Conservation (phyloP, 176 grass and related monocot species). For the Ampelocalamus luodianensis region DNA sequence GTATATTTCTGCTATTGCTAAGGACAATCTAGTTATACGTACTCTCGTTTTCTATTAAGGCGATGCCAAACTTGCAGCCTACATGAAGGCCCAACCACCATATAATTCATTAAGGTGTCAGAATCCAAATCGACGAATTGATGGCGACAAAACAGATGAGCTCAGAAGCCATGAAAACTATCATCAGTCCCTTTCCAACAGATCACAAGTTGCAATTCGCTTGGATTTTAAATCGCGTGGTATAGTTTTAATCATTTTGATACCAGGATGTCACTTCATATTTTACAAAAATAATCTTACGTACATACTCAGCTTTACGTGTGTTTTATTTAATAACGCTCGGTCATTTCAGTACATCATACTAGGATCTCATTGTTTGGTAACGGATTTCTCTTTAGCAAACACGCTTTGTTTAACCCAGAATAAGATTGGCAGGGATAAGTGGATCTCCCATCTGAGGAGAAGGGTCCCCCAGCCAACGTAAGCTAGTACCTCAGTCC, state of each 20-base stretch:
- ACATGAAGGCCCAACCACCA: background rate
- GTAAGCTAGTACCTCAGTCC: background rate
- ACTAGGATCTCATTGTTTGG: background rate
- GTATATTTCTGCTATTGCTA: background rate
- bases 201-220: background rate
- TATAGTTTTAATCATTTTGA: background rate
- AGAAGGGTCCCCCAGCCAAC: background rate
- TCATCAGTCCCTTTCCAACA: background rate
- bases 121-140: background rate
- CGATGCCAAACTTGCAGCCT: background rate
- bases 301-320: background rate
- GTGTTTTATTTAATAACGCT: background rate
- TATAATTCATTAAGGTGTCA: conserved; percentile 2
- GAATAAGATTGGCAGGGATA: background rate
- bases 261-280: background rate
- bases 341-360: background rate
- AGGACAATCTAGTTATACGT: background rate
- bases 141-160: conserved; percentile 1
- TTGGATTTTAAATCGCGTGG: background rate
- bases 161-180: background rate
- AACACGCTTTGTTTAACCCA: background rate
- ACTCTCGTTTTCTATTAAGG: background rate
- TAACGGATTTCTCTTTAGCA: background rate
- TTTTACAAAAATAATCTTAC: background rate
- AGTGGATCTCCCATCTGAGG: background rate